A percentile compares a stretch with the other conserved stretches of the same genome.
Evolutionary conservation across 768 basidiomycete genomes (phyloP).

Genomic region (Tricholoma flavovirens): DNA sequence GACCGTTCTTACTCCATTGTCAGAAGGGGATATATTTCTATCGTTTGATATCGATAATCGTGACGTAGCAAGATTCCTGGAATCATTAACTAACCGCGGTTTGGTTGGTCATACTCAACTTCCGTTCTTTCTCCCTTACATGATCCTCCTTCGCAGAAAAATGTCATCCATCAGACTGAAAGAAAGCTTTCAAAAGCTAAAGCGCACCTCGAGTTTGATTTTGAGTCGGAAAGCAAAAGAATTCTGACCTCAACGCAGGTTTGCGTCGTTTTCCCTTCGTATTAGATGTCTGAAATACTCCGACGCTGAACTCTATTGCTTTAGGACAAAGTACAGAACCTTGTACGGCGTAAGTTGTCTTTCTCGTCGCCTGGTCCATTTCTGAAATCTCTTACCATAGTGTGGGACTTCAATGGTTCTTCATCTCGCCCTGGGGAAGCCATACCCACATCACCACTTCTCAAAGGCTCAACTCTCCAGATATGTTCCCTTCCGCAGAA

Average conservation of each 20-base stretch:
- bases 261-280: background rate
- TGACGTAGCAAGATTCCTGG: conserved; percentile 32
- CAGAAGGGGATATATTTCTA: conserved; percentile 20
- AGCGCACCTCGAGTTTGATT: conserved; percentile 16
- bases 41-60: conserved; percentile 33
- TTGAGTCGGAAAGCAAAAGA: conserved; percentile 7
- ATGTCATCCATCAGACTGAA: conserved; percentile 4
- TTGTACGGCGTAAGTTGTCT: conserved; percentile 17
- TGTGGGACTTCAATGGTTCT: conserved; percentile 11
- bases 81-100: conserved; percentile 37
- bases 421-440: conserved; percentile 4
- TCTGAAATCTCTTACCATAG: conserved; percentile 2
- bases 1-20: conserved; percentile 14
- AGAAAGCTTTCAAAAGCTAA: conserved; percentile 22
- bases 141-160: conserved; percentile 3
- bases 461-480: background rate
- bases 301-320: background rate
- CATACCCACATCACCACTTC: conserved; percentile 3
- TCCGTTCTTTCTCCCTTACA: background rate
- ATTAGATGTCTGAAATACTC: background rate
- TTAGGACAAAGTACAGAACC: conserved; percentile 21
- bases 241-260: conserved; percentile 17
- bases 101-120: conserved; percentile 31
- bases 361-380: background rate
- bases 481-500: background rate